These are phyloP conservation scores for Flaveria floridana DNA, from an alignment of 140 eudicot genomes.

Conservation along the genomic window DNA sequence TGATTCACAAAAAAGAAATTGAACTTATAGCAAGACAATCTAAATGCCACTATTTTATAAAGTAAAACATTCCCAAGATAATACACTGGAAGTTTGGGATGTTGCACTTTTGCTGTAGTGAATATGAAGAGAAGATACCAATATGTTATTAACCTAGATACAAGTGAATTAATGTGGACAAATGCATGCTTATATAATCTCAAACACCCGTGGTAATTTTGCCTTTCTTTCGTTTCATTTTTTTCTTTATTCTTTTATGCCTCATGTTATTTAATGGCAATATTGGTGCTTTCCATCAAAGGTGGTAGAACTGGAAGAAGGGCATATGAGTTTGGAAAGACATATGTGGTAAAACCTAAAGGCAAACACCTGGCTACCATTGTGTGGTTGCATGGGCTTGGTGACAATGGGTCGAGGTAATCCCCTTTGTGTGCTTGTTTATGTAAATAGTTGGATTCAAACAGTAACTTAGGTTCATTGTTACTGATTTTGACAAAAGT, in stretches of 20 bases:
- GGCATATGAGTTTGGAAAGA: slow-evolving; percentile 67
- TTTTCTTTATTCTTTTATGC: background rate
- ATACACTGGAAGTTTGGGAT: background rate
- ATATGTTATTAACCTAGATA: background rate
- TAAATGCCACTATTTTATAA: background rate
- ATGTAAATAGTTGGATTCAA: slow-evolving; percentile 7
- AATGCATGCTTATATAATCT: slow-evolving; percentile 2
- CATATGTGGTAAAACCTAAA: slow-evolving; percentile 78
- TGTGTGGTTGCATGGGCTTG: slow-evolving; percentile 95
- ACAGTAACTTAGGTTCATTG: slow-evolving; percentile 12
- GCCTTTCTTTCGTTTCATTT: background rate
- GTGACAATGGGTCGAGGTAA: slow-evolving; percentile 87
- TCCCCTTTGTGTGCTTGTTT: background rate
- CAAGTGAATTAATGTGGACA: background rate
- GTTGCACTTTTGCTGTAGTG: background rate
- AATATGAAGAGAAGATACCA: background rate
- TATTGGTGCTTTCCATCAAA: slow-evolving; percentile 23
- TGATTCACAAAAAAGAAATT: background rate
- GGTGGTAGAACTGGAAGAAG: slow-evolving; percentile 52
- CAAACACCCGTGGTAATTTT: background rate
- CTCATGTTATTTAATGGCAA: slow-evolving; percentile 10
- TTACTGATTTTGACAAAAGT: slow-evolving; percentile 9
- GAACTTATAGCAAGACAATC: background rate
- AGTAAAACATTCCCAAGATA: background rate
- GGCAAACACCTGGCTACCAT: slow-evolving; percentile 85